Evolutionary conservation across 306 rosid species (phyloP), one percentile per base, ranked within the genome.

Genomic region (Cucumis hystrix): DNA sequence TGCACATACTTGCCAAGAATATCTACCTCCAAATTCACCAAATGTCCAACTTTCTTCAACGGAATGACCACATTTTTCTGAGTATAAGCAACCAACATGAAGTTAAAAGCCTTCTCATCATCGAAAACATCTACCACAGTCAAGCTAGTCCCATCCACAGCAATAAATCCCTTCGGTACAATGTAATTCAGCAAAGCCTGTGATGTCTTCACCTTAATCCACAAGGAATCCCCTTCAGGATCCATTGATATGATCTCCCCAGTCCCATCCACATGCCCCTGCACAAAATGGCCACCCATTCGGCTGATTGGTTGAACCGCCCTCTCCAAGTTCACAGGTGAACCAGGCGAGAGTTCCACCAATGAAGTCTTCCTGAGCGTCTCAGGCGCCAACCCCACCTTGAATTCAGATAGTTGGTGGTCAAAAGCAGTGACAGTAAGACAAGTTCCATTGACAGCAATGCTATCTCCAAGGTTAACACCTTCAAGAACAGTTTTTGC

Each of bases 201-300:
- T 1, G 79, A 71, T 8, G 89, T 74, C 83, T 61, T 92, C 10
- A 95, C 90, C 65, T 89, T 89, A 7, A 95, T 62, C 99, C 99
- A 95, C 60, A 95, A 59, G 0, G 98, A 95, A 73, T 95, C 97
- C 13, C 69, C 93, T 83, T 90, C 96, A 0, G 91, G 76, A 52
- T 65, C 89, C 91, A 81, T 83, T 0, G 88, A 79, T 6, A 88
- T 83, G 2, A 92, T 91, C 88, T 71, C 87, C 69, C 97, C 97
- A 30, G 97, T 95, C 70, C 96, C 92, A 75, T 95, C 98, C 86
- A 95, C 97, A 72, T 95, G 98, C 11, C 98, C 98, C 86, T 95
- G 97, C 68, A 95, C 96, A 71, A 90, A 95, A 83, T 92, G 98
- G 61, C 97, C 97, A 4, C 98, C 98, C 97, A 95, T 90, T 63